Percentiles rank a stretch among this genome's conserved stretches.
phyloP scores from a whole-genome alignment of 2,329 filamentous ascomycete species.

The Bertia moriformis region DNA sequence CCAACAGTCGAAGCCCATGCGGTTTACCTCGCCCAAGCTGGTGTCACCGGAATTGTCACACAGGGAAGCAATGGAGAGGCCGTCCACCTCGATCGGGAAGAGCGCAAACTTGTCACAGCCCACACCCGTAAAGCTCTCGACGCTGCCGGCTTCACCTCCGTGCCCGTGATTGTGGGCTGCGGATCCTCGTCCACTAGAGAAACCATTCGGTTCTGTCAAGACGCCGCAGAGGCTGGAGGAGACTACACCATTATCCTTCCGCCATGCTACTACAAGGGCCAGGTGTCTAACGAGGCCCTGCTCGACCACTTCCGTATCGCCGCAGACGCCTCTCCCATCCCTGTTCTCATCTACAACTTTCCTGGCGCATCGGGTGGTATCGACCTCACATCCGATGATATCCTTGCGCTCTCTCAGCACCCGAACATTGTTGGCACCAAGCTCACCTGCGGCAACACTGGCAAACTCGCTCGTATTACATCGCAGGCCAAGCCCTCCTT shows the following conservation, averaged over 20 bases:
- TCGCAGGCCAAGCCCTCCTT: slow-evolving; percentile 36
- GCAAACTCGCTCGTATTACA: slow-evolving; percentile 36
- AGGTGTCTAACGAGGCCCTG: slow-evolving; percentile 41
- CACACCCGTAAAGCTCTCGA: slow-evolving; percentile 47
- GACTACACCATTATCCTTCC: slow-evolving; percentile 56
- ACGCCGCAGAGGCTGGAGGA: slow-evolving; percentile 48
- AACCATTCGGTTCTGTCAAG: slow-evolving; percentile 48
- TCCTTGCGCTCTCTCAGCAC: slow-evolving; percentile 33
- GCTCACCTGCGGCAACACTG: slow-evolving; percentile 49
- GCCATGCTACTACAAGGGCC: slow-evolving; percentile 51
- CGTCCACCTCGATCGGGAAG: slow-evolving; percentile 51
- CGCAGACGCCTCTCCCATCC: slow-evolving; percentile 40
- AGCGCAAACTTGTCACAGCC: slow-evolving; percentile 46
- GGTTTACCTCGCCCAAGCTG: slow-evolving; percentile 43
- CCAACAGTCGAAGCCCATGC: slow-evolving; percentile 33
- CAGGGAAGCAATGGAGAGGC: slow-evolving; percentile 66
- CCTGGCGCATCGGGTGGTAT: slow-evolving; percentile 39
- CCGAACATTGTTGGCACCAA: slow-evolving; percentile 50
- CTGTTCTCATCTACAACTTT: slow-evolving; percentile 50
- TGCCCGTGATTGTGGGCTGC: slow-evolving; percentile 57
- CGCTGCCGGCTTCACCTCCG: slow-evolving; percentile 31
- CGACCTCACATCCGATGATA: slow-evolving; percentile 40
- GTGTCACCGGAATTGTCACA: slow-evolving; percentile 51
- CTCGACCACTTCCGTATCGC: slow-evolving; percentile 47
- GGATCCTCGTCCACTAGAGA: slow-evolving; percentile 55